phyloP scores from a whole-genome alignment of 495 filamentous ascomycete species.

The Xylaria scruposa region DNA sequence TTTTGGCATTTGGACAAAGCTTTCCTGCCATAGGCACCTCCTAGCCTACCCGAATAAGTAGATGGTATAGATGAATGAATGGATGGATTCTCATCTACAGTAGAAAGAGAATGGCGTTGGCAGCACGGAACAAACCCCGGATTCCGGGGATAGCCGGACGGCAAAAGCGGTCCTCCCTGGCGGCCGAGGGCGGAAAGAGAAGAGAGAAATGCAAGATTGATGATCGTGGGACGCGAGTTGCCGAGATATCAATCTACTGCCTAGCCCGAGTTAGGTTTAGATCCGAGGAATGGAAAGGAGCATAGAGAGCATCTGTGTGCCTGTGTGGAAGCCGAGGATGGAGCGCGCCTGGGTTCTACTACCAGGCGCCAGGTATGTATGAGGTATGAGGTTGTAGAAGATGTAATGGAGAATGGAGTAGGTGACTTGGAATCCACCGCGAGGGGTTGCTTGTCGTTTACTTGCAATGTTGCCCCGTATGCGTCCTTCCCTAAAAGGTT shows the following conservation, averaged over 20 bases:
- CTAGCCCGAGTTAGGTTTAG: neutral
- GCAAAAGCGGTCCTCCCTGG: neutral
- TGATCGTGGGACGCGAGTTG: neutral
- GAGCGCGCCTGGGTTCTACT: neutral
- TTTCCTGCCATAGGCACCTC: neutral
- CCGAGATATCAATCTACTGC: neutral
- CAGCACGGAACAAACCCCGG: slow-evolving; percentile 1
- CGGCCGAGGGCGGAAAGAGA: neutral
- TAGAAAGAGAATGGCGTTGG: neutral
- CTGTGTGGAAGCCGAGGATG: slow-evolving; percentile 6
- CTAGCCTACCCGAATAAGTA: neutral
- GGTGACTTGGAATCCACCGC: neutral
- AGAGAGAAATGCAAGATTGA: neutral
- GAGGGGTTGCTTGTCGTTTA: neutral
- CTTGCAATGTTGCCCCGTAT: neutral
- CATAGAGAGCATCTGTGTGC: neutral
- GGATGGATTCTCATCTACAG: neutral
- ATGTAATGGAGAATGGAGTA: neutral
- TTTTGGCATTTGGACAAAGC: neutral
- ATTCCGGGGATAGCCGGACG: neutral
- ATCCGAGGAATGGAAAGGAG: neutral
- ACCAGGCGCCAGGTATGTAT: no score
- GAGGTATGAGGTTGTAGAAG: slow-evolving; percentile 3
- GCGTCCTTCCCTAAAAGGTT: neutral
- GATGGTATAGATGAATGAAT: neutral